A percentile compares a stretch with the other conserved stretches of the same genome.
These are phyloP conservation scores for Laburnicola sp. DNA, from an alignment of 2,329 filamentous ascomycete species.

Conservation along the genomic window DNA sequence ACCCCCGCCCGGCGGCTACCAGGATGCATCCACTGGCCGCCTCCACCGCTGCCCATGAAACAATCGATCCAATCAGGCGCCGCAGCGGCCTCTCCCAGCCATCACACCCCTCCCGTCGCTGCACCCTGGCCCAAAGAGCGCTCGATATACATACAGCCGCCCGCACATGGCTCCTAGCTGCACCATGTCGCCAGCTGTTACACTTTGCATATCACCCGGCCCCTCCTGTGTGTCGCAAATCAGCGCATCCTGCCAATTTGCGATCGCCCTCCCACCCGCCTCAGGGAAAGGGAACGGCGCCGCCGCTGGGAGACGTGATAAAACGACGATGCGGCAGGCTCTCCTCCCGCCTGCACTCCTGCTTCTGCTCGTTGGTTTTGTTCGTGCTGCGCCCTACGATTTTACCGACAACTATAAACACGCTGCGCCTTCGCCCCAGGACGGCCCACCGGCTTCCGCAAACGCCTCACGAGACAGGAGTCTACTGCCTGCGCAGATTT, in stretches of 20 bases:
- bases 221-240: conserved; percentile 32
- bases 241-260: conserved; percentile 21
- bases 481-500: conserved; percentile 78
- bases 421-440: conserved; percentile 31
- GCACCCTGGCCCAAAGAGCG: not conserved
- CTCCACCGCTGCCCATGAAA: conserved; percentile 27
- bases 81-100: conserved; percentile 19
- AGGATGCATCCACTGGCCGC: conserved; percentile 36
- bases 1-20: conserved; percentile 42
- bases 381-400: conserved; percentile 14
- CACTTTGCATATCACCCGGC: conserved; percentile 29
- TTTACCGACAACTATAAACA: conserved; percentile 13
- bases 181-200: conserved; percentile 29
- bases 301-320: not conserved
- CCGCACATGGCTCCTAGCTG: conserved; percentile 14
- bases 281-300: conserved; percentile 7
- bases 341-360: conserved; percentile 9
- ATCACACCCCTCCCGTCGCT: conserved; percentile 23
- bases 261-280: conserved; percentile 22
- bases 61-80: conserved; percentile 35
- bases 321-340: conserved; percentile 7
- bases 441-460: conserved; percentile 34
- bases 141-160: conserved; percentile 31
- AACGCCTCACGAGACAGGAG: conserved; percentile 44
- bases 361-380: conserved; percentile 4